Conservation (phyloP, 2,329 filamentous ascomycete species). For the Diplocarpon rosae region DNA sequence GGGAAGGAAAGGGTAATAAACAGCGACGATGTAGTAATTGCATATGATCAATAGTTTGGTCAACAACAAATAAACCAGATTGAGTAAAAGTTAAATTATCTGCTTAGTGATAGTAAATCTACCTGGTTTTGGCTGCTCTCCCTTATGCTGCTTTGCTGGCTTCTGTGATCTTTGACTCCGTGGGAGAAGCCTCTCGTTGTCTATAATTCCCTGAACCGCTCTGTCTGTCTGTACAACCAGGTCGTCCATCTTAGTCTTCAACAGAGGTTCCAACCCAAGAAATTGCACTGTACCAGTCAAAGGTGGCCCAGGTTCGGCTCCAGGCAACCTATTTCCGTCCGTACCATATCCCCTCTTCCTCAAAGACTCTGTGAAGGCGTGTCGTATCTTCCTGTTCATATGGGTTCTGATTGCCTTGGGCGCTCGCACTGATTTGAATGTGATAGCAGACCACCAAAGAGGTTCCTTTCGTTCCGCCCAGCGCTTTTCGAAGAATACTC, state of each 20-base stretch:
- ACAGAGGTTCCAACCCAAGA: slow-evolving; percentile 11
- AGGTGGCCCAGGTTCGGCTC: slow-evolving; percentile 19
- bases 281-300: slow-evolving; percentile 31
- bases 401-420: slow-evolving; percentile 38
- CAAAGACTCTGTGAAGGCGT: slow-evolving; percentile 36
- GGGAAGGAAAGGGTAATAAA: no score
- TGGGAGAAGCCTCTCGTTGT: background rate
- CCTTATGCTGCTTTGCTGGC: background rate
- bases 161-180: no score
- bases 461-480: slow-evolving; percentile 27
- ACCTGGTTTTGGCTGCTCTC: background rate
- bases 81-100: background rate
- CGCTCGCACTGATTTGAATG: slow-evolving; percentile 21
- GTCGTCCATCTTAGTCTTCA: slow-evolving; percentile 18
- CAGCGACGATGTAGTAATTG: no score
- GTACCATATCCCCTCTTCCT: slow-evolving; percentile 34
- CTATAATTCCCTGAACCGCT: slow-evolving; percentile 8
- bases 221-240: slow-evolving; percentile 22
- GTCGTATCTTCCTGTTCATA: slow-evolving; percentile 32
- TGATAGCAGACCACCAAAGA: slow-evolving; percentile 37
- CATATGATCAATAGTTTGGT: no score
- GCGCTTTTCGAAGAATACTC: background rate
- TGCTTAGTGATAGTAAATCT: background rate
- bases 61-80: no score
- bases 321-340: slow-evolving; percentile 18